Evolutionary conservation across 257 asterid species (phyloP).

Genomic region (Echium plantagineum): DNA sequence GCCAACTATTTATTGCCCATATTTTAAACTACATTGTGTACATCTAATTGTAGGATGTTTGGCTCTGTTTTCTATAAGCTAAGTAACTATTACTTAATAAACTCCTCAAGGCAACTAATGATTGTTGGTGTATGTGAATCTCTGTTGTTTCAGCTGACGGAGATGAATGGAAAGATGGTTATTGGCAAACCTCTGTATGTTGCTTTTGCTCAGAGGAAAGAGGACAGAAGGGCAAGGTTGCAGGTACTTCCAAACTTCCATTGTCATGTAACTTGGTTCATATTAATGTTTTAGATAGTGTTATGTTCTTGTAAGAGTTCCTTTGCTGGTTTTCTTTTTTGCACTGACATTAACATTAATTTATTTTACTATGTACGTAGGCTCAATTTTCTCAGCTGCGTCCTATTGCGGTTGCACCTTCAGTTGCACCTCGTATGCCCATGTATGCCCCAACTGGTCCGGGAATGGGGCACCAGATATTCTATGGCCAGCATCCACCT

Average conservation of each 20-base stretch:
- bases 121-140: not conserved
- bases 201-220: conserved; percentile 90
- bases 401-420: conserved; percentile 24
- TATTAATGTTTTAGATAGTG: not conserved
- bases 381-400: conserved; percentile 26
- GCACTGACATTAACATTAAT: not conserved
- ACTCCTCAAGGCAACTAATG: not conserved
- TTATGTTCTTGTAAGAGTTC: no score
- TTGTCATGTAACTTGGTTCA: not conserved
- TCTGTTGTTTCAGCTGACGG: conserved; percentile 41
- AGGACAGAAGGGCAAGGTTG: conserved; percentile 79
- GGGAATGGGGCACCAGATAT: conserved; percentile 26
- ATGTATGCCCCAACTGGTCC: conserved; percentile 28
- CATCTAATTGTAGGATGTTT: not conserved
- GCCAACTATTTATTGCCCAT: not conserved
- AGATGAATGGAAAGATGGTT: conserved; percentile 86
- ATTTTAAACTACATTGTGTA: not conserved
- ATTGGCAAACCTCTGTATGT: conserved; percentile 79
- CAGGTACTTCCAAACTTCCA: conserved; percentile 38
- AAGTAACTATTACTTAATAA: no score
- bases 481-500: conserved; percentile 26
- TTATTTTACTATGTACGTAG: not conserved
- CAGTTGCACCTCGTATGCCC: conserved; percentile 26
- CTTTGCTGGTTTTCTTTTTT: not conserved
- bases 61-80: not conserved